Base-by-base conservation (phyloP, 2,329 filamentous ascomycete species). In the Hypomyces perniciosus region DNA sequence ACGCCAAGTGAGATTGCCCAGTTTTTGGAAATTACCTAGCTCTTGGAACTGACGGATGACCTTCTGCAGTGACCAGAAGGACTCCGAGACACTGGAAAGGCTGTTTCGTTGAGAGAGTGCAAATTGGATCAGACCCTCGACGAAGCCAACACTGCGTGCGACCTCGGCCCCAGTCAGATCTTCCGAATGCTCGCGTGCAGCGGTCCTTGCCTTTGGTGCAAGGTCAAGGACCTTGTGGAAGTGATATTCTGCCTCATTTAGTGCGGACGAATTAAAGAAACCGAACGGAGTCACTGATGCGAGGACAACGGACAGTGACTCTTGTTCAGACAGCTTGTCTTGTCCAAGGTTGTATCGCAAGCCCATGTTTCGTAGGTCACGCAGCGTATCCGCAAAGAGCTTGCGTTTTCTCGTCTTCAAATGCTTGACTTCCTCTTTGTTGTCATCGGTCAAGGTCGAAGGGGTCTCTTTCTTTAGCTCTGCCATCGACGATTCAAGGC, bases 381-480 rank as follows among this genome's bases (percentile, higher is more conserved):
- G 91, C 56, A 99, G 72, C 0, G 88, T 91, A 59, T 97, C 92
- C 1, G 90, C 88, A 60, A 95, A 93, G 10, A 97, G 78, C 59
- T 90, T 91, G 40, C 90, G 83, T 71, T 99, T 99, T 60, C 89
- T 81, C 3, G 83, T 84, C 73, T 96, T 97, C 58, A 97, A 81
- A 65, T 96, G 89, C 67, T 95, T 91, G 54, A 96, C 82, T 12
- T 79, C 68, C 8, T 84, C 79, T 64, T 91, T 92, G 67, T 93
- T 96, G 40, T 96, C 91, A 28, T 96, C 88, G 0, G 81, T 96
- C 42, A 95, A 71, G n/a, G 78, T 77, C 0, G 80, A 74, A 0
- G 93, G 93, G 0, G 93, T 99, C 57, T 90, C 86, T 53, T 90
- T 89, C 56, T 86, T 86, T 53, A 97, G 79, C 54, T 90, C 83